Conservation (phyloP, 345 rosid genomes). For the Pugionium dolabratum region DNA sequence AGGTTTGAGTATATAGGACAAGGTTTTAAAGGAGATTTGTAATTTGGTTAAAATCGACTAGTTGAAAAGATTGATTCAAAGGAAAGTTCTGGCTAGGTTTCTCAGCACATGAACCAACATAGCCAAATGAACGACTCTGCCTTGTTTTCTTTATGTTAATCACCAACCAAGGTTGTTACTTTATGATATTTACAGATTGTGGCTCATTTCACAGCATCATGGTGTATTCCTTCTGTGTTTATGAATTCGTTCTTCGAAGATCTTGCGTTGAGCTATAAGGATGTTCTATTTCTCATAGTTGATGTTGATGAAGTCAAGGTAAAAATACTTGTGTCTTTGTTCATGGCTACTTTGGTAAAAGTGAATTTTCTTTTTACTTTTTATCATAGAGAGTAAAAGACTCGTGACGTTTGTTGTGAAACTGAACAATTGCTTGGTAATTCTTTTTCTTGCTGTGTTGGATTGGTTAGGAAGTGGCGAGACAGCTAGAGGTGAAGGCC, state of each 20-base stretch:
- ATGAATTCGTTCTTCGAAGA: conserved; percentile 82
- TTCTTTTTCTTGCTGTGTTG: conserved; percentile 7
- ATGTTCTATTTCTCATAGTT: conserved; percentile 70
- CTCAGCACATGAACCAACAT: conserved; percentile 11
- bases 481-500: conserved; percentile 70
- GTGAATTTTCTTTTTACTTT: background rate
- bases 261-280: conserved; percentile 57
- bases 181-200: conserved; percentile 51
- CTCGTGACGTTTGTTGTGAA: background rate
- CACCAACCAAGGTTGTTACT: background rate
- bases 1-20: background rate
- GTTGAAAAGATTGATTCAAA: conserved; percentile 1
- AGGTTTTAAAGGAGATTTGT: background rate
- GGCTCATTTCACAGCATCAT: conserved; percentile 86
- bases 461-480: conserved; percentile 67
- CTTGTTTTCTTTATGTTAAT: background rate
- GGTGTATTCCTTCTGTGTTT: conserved; percentile 92
- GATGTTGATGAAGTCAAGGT: conserved; percentile 96
- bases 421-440: background rate
- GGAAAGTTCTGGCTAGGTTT: background rate
- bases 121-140: background rate
- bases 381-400: background rate
- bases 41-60: background rate
- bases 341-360: background rate
- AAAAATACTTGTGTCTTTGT: background rate